Evolutionary conservation across 2,329 filamentous ascomycete species (phyloP).

Genomic region (Botrytis squamosa): DNA sequence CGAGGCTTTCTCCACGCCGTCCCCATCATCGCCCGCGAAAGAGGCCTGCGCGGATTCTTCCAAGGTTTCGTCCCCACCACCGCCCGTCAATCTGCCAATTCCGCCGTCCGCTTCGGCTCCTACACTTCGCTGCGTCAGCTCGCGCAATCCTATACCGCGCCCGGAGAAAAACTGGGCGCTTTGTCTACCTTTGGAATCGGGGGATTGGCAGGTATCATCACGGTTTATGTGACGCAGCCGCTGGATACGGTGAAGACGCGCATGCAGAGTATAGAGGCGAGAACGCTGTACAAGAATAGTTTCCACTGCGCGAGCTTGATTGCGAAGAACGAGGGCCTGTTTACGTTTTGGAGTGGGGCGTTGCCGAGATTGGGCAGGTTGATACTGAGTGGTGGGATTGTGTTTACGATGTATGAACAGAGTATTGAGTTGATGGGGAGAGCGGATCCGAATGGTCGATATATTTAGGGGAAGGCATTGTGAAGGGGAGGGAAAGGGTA

Average conservation of each 20-base stretch:
- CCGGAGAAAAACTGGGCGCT: slow-evolving; percentile 89
- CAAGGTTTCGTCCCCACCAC: slow-evolving; percentile 96
- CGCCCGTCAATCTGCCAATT: slow-evolving; percentile 91
- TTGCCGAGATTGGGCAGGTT: slow-evolving; percentile 80
- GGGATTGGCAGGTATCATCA: slow-evolving; percentile 84
- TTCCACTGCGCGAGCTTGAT: slow-evolving; percentile 80
- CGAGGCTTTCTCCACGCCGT: slow-evolving; percentile 89
- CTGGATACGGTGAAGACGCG: slow-evolving; percentile 95
- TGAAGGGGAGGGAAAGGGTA: slow-evolving; percentile 25
- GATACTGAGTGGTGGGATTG: slow-evolving; percentile 90
- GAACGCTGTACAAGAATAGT: slow-evolving; percentile 78
- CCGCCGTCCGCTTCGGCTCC: slow-evolving; percentile 82
- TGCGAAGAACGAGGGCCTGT: slow-evolving; percentile 81
- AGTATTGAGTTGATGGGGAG: slow-evolving; percentile 82
- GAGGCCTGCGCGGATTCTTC: slow-evolving; percentile 90
- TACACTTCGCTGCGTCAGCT: slow-evolving; percentile 91
- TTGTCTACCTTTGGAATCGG: slow-evolving; percentile 89
- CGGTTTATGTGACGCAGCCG: slow-evolving; percentile 73
- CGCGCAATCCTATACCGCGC: slow-evolving; percentile 86
- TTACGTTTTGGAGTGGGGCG: slow-evolving; percentile 94
- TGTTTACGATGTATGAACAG: slow-evolving; percentile 99
- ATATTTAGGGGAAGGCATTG: slow-evolving; percentile 55
- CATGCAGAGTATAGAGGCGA: slow-evolving; percentile 95
- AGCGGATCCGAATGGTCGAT: slow-evolving; percentile 79
- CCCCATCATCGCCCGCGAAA: slow-evolving; percentile 80